Evolutionary conservation across 768 basidiomycete species (phyloP).

Genomic region (Trametes cubensis): DNA sequence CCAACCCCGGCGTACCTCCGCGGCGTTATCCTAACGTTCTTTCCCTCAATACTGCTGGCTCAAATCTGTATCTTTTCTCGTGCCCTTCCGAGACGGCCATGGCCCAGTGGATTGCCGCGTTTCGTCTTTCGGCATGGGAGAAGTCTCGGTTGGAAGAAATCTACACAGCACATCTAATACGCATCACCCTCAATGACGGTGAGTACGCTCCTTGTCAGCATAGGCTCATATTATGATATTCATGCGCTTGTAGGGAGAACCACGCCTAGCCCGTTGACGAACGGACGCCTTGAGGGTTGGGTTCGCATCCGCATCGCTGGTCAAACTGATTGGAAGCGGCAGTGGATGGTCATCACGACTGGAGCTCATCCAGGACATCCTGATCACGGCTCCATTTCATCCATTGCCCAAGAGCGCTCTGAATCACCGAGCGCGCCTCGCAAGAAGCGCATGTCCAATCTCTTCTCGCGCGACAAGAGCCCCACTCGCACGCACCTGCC

Average conservation of each 20-base stretch:
- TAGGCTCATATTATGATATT: neutral
- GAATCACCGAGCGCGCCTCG: conserved; percentile 23
- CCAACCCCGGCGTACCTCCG: conserved; percentile 49
- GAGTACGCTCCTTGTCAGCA: conserved; percentile 10
- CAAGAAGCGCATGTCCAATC: conserved; percentile 64
- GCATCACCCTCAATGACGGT: conserved; percentile 67
- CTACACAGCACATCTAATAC: conserved; percentile 91
- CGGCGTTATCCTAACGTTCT: conserved; percentile 77
- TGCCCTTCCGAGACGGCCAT: conserved; percentile 72
- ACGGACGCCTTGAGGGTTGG: conserved; percentile 88
- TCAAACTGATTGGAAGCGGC: conserved; percentile 94
- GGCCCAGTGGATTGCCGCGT: conserved; percentile 88
- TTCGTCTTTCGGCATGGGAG: conserved; percentile 93
- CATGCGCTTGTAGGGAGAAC: conserved; percentile 40
- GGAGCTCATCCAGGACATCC: conserved; percentile 35
- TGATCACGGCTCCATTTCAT: conserved; percentile 32
- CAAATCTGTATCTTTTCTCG: conserved; percentile 86
- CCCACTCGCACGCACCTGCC: conserved; percentile 33
- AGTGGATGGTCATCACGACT: conserved; percentile 79
- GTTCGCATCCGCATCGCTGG: conserved; percentile 89
- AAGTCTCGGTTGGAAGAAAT: conserved; percentile 95
- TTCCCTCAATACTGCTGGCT: conserved; percentile 92
- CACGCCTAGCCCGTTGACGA: conserved; percentile 62
- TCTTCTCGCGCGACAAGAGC: conserved; percentile 60
- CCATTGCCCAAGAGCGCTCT: conserved; percentile 27